A percentile compares a stretch with the other conserved stretches of the same genome.
Conservation (phyloP, 139 green algal species). For the Volvox africanus region DNA sequence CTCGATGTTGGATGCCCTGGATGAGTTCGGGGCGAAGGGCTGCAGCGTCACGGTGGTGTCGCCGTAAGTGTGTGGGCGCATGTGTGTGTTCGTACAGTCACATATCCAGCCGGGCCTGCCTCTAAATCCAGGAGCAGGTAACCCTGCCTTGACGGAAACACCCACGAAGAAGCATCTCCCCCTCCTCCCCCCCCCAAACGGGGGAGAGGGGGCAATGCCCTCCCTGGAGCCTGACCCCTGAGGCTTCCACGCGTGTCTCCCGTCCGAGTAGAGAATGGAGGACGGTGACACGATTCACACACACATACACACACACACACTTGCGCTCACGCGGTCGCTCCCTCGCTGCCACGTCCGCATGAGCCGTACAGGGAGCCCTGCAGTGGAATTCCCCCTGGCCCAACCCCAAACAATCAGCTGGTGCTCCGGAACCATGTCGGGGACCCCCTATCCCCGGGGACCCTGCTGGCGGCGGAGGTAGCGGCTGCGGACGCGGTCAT, state of each 20-base stretch:
- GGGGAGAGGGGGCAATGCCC: not conserved
- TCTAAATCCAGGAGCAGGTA: too few relatives aligned
- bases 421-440: not conserved
- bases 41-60: not conserved
- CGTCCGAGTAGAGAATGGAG: too few relatives aligned
- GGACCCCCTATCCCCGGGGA: slow-evolving; percentile 5
- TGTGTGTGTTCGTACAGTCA: too few relatives aligned
- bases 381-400: not conserved
- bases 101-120: too few relatives aligned
- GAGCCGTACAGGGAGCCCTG: not conserved
- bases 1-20: not conserved
- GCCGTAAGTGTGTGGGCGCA: not conserved
- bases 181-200: not conserved
- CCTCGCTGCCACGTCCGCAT: not conserved
- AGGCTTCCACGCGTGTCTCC: too few relatives aligned
- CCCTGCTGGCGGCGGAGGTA: not conserved
- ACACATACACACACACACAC: too few relatives aligned
- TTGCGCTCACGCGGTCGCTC: too few relatives aligned
- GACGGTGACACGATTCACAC: too few relatives aligned
- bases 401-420: not conserved
- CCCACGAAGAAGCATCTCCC: not conserved
- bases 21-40: slow-evolving; percentile 6
- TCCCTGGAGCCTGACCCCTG: not conserved
- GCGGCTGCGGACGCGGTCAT: slow-evolving; percentile 22
- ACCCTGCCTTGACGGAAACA: too few relatives aligned